Conservation (phyloP, 2,329 filamentous ascomycete species). For the Hymenoscyphus infarciens region DNA sequence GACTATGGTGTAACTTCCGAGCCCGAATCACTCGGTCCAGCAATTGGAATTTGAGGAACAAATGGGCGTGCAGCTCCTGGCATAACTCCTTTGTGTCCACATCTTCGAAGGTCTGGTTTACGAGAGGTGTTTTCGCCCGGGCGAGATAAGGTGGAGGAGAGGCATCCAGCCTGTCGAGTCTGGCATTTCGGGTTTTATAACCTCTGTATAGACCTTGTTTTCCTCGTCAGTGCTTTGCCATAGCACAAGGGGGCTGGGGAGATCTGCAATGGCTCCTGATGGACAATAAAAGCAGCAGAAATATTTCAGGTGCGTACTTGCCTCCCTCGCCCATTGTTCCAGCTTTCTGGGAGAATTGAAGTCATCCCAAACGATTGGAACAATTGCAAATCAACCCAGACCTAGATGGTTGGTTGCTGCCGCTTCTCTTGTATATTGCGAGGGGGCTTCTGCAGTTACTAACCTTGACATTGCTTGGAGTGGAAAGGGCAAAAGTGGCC, state of each 20-base stretch:
- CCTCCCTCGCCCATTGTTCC: too few species aligned
- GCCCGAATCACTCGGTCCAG: constrained; percentile 42
- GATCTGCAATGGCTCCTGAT: too few species aligned
- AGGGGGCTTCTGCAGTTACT: background rate
- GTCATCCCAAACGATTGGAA: too few species aligned
- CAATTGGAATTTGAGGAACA: constrained; percentile 36
- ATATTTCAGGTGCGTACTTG: too few species aligned
- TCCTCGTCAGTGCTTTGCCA: background rate
- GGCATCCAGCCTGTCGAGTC: constrained; percentile 39
- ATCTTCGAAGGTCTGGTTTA: constrained; percentile 40
- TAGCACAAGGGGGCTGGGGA: background rate
- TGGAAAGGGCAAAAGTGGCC: constrained; percentile 42
- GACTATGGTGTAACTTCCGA: constrained; percentile 41
- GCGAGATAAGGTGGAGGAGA: constrained; percentile 39
- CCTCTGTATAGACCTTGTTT: constrained; percentile 42
- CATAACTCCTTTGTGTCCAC: constrained; percentile 39
- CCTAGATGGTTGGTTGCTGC: too few species aligned
- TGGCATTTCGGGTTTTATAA: constrained; percentile 46
- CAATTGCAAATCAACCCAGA: too few species aligned
- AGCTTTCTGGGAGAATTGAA: too few species aligned
- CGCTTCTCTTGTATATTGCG: too few species aligned
- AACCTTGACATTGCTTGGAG: constrained; percentile 40
- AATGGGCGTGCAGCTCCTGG: constrained; percentile 39
- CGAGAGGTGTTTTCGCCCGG: constrained; percentile 36
- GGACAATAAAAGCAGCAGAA: too few species aligned